Evolutionary conservation across 2,329 filamentous ascomycete genomes (phyloP).

Genomic region (Fusarium sp.): DNA sequence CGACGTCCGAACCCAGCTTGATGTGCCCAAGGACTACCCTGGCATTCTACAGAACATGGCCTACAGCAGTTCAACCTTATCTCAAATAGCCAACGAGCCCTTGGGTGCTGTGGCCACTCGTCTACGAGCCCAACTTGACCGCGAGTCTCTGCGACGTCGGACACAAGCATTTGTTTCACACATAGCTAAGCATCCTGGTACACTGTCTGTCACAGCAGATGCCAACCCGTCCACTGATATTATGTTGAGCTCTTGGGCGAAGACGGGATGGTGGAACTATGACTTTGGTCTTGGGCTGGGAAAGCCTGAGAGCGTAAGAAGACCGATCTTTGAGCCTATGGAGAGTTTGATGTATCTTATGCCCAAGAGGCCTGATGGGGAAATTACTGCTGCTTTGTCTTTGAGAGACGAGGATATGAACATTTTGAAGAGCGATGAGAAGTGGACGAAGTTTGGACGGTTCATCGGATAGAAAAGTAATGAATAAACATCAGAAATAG

Average conservation of each 20-base stretch:
- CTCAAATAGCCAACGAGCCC: background rate
- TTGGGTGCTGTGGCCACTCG: background rate
- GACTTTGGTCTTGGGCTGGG: slow-evolving; percentile 63
- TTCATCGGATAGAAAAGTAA: slow-evolving; percentile 37
- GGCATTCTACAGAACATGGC: background rate
- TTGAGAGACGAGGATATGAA: slow-evolving; percentile 62
- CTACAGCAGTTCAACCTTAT: background rate
- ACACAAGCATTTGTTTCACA: slow-evolving; percentile 38
- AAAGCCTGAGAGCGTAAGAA: slow-evolving; percentile 58
- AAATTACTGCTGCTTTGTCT: slow-evolving; percentile 58
- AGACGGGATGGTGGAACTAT: slow-evolving; percentile 57
- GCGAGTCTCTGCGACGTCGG: background rate
- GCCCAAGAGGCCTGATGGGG: slow-evolving; percentile 57
- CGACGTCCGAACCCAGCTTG: slow-evolving; percentile 53
- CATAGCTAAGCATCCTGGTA: background rate
- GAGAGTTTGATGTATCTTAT: slow-evolving; percentile 65
- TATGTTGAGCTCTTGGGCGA: slow-evolving; percentile 67
- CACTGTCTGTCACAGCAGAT: background rate
- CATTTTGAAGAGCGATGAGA: slow-evolving; percentile 55
- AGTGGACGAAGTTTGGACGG: slow-evolving; percentile 48
- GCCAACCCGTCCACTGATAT: slow-evolving; percentile 57
- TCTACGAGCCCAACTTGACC: background rate
- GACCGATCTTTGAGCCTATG: slow-evolving; percentile 59
- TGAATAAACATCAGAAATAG: background rate
- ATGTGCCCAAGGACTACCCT: slow-evolving; percentile 57